These are phyloP conservation scores for Dacryopinax primogenitus DNA, from an alignment of 768 basidiomycete genomes.

Conservation along the genomic window DNA sequence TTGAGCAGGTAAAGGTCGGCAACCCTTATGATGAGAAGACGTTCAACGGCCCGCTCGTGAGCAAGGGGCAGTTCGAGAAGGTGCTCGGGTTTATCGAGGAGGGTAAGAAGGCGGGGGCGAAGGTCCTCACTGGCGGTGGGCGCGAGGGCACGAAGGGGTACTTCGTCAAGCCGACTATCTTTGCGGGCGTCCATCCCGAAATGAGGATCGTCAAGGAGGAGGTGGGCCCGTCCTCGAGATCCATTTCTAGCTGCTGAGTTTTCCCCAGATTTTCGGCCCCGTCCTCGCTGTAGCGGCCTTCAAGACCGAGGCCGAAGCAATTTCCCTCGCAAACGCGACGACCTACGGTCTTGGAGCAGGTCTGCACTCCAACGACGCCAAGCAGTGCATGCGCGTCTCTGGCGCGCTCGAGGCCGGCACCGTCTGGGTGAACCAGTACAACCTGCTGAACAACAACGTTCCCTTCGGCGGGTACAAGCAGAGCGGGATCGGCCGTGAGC, in stretches of 20 bases:
- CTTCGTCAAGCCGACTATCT: slow-evolving; percentile 83
- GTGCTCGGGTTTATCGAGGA: slow-evolving; percentile 80
- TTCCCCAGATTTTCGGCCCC: slow-evolving; percentile 80
- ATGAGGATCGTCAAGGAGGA: slow-evolving; percentile 87
- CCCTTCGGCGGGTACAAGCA: slow-evolving; percentile 96
- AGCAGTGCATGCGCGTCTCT: slow-evolving; percentile 81
- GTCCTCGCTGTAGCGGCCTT: slow-evolving; percentile 76
- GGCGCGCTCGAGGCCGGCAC: slow-evolving; percentile 79
- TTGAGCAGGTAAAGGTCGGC: slow-evolving; percentile 56
- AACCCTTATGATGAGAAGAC: slow-evolving; percentile 65
- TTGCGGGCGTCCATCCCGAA: slow-evolving; percentile 59
- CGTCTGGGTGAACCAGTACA: slow-evolving; percentile 90
- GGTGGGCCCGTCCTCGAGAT: slow-evolving; percentile 26
- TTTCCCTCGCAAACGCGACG: slow-evolving; percentile 74
- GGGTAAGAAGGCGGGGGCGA: slow-evolving; percentile 76
- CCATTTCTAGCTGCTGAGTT: slow-evolving; percentile 13
- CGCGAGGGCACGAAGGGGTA: slow-evolving; percentile 67
- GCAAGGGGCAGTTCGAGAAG: slow-evolving; percentile 71
- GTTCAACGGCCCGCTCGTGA: slow-evolving; percentile 78
- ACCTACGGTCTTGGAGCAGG: slow-evolving; percentile 86
- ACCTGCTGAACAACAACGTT: slow-evolving; percentile 67
- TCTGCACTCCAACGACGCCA: slow-evolving; percentile 74
- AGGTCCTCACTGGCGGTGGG: slow-evolving; percentile 61
- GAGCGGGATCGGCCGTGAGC: slow-evolving; percentile 65
- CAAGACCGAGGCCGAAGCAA: slow-evolving; percentile 74